A percentile compares a stretch with the other conserved stretches of the same genome.
These are phyloP conservation scores for Penicillium sp. DNA, from an alignment of 2,329 filamentous ascomycete species.

Conservation along the genomic window DNA sequence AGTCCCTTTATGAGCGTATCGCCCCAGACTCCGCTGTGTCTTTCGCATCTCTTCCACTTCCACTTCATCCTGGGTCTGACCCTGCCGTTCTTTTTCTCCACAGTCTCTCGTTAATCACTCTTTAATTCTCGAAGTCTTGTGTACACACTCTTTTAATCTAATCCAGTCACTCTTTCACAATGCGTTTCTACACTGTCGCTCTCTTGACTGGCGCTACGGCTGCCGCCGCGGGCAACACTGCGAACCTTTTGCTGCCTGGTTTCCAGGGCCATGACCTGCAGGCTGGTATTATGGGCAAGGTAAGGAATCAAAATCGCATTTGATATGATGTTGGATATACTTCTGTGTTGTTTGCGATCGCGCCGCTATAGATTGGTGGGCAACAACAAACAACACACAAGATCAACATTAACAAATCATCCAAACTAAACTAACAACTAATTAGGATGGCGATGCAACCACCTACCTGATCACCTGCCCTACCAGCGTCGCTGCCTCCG, in stretches of 20 bases:
- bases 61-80: slow-evolving; percentile 8
- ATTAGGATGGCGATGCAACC: slow-evolving; percentile 21
- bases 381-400: not conserved
- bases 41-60: slow-evolving; percentile 10
- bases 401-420: not conserved
- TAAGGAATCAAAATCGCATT: slow-evolving; percentile 6
- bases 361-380: not conserved
- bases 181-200: slow-evolving; percentile 27
- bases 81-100: slow-evolving; percentile 14
- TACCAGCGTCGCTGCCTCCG: slow-evolving; percentile 10
- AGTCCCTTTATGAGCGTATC: slow-evolving; percentile 11
- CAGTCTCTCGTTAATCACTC: slow-evolving; percentile 25
- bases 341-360: not conserved
- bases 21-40: slow-evolving; percentile 5
- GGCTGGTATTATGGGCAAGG: slow-evolving; percentile 17
- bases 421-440: not conserved
- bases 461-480: slow-evolving; percentile 26
- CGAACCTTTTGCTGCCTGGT: slow-evolving; percentile 23
- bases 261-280: slow-evolving; percentile 22
- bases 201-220: slow-evolving; percentile 27
- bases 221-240: slow-evolving; percentile 21
- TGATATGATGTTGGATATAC: not conserved
- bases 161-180: slow-evolving; percentile 15
- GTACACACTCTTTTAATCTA: slow-evolving; percentile 7
- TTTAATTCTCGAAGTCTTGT: slow-evolving; percentile 4